Base-by-base conservation (phyloP, 345 rosid species). In the Eucalyptus globulus region DNA sequence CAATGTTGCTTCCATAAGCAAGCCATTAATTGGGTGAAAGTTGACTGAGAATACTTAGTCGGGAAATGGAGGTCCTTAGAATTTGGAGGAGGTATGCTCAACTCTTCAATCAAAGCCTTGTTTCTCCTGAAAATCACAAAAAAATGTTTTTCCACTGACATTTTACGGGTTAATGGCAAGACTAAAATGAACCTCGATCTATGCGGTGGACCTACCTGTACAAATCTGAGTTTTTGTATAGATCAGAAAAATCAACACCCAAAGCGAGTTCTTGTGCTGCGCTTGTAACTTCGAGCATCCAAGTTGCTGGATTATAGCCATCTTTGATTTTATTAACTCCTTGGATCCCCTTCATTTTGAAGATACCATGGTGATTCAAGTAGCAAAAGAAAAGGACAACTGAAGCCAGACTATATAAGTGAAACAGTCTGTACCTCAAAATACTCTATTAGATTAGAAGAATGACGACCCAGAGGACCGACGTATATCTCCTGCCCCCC, bases 401-500 rank as follows among this genome's bases (percentile, higher is more conserved):
- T 8, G 27, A 76, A 76, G 83, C 47, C 43, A 69, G 24, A 69
- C 11, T 69, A 69, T 34, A 17, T 17, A 4, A 16, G 14, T 1
- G 45, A 76, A 76, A 21, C 47, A 37, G 15, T 49, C 11, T 43
- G 6, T 91, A 93, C 96, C 94, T 94, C 92, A 31, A 94, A 94
- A 89, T 94, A 94, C 14, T 87, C 87, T 49, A 93, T 90, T 22
- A 94, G 80, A 24, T 92, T 91, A 89, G 69, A 19, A 80, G 96
- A 94, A 12, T 90, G 91, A 83, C 44, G 93, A 76, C 96, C 96
- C 31, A 94, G 53, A 54, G 95, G 94, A 29, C 95, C 96, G 5
- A 91, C 94, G 58, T 92, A 94, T 58, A 94, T 93, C 88, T 92
- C 95, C 90, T 92, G 91, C n/a, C 96, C 96, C 65, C 96, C 95